A percentile compares a stretch with the other conserved stretches of the same genome.
Evolutionary conservation across 1,139 yeast genomes (phyloP).

Genomic region (Hyphopichia wangnamkhiaoensis): DNA sequence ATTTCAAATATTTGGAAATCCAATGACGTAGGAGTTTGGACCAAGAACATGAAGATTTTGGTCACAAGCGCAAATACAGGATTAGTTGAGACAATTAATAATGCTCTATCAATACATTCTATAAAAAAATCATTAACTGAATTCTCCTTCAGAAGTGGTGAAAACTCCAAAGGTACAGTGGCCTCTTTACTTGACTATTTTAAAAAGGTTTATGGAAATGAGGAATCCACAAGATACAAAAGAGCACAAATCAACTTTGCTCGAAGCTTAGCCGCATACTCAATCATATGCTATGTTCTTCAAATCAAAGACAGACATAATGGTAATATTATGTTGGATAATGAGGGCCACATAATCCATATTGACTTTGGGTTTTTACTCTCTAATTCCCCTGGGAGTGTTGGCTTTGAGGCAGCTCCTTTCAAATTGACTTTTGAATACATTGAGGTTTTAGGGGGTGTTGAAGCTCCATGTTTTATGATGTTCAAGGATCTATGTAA

Average conservation of each 20-base stretch:
- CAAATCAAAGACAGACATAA: slow-evolving; percentile 96
- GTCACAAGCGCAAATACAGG: slow-evolving; percentile 91
- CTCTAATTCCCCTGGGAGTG: slow-evolving; percentile 93
- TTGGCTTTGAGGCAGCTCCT: slow-evolving; percentile 97
- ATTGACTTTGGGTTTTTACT: slow-evolving; percentile 93
- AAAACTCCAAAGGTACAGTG: slow-evolving; percentile 65
- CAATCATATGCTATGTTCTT: slow-evolving; percentile 80
- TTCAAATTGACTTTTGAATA: slow-evolving; percentile 89
- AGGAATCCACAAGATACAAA: slow-evolving; percentile 50
- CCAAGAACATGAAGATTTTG: slow-evolving; percentile 85
- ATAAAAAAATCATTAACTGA: slow-evolving; percentile 89
- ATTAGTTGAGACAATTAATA: slow-evolving; percentile 90
- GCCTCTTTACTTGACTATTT: slow-evolving; percentile 80
- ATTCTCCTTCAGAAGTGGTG: slow-evolving; percentile 64
- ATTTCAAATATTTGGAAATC: slow-evolving; percentile 83
- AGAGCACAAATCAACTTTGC: slow-evolving; percentile 84
- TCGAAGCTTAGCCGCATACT: slow-evolving; percentile 82
- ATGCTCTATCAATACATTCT: slow-evolving; percentile 90
- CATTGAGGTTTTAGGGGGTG: slow-evolving; percentile 82
- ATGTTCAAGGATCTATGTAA: slow-evolving; percentile 65
- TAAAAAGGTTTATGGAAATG: slow-evolving; percentile 67
- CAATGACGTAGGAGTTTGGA: slow-evolving; percentile 75
- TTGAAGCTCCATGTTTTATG: slow-evolving; percentile 56
- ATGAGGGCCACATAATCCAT: slow-evolving; percentile 92
- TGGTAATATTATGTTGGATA: slow-evolving; percentile 92